Evolutionary conservation across 179 eudicot species (phyloP).

Genomic region (Drosera spatulata): DNA sequence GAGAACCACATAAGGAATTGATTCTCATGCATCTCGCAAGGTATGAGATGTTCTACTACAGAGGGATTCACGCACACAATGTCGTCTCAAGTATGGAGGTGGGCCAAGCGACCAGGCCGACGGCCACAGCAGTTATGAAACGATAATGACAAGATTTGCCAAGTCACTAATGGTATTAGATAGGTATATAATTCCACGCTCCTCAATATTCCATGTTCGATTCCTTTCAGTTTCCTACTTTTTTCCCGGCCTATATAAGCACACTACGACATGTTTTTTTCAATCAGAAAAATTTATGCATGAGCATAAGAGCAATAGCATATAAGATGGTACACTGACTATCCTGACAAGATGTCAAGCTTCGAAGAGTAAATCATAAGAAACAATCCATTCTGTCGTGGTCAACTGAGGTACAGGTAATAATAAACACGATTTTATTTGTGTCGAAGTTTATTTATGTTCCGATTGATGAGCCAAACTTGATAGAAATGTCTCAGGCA

Average conservation of each 20-base stretch:
- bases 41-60: slow-evolving; percentile 21
- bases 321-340: slow-evolving; percentile 9
- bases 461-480: slow-evolving; percentile 6
- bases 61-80: too few species aligned
- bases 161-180: slow-evolving; percentile 10
- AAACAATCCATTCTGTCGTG: slow-evolving; percentile 13
- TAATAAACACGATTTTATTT: slow-evolving; percentile 4
- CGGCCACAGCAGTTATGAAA: too few species aligned
- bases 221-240: slow-evolving; percentile 13
- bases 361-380: slow-evolving; percentile 12
- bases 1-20: slow-evolving; percentile 26
- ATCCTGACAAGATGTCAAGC: slow-evolving; percentile 4
- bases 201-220: slow-evolving; percentile 55
- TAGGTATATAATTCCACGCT: slow-evolving; percentile 11
- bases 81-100: too few species aligned
- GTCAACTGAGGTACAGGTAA: slow-evolving; percentile 5
- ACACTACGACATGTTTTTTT: slow-evolving; percentile 10
- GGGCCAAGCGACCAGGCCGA: too few species aligned
- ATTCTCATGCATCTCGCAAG: slow-evolving; percentile 59
- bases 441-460: background rate
- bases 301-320: slow-evolving; percentile 8
- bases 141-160: slow-evolving; percentile 2
- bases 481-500: slow-evolving; percentile 17
- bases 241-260: slow-evolving; percentile 20
- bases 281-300: slow-evolving; percentile 9